These are phyloP conservation scores for Fusarium camptoceras DNA, from an alignment of 2,329 filamentous ascomycete genomes.

Conservation along the genomic window DNA sequence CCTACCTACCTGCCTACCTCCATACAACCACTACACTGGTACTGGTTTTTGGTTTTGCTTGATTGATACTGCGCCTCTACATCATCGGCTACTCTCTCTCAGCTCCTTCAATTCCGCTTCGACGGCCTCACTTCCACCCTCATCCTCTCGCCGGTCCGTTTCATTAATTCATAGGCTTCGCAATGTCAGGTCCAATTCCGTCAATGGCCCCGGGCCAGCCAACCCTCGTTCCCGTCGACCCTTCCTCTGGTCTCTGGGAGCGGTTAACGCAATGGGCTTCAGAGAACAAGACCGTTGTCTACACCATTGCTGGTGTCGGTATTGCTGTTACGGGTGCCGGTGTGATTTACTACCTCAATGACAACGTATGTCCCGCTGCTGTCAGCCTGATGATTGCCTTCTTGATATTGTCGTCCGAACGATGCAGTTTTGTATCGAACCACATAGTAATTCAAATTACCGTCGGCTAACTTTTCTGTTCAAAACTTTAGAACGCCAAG, in stretches of 20 bases:
- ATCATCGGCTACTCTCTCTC: slow-evolving; percentile 50
- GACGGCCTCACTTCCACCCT: slow-evolving; percentile 45
- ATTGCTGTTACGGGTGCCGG: slow-evolving; percentile 92
- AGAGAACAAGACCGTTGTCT: slow-evolving; percentile 95
- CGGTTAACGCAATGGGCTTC: slow-evolving; percentile 91
- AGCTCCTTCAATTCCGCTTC: slow-evolving; percentile 43
- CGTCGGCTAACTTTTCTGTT: slow-evolving; percentile 27
- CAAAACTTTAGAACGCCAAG: slow-evolving; percentile 56
- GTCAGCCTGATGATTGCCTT: slow-evolving; percentile 9
- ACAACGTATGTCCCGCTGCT: slow-evolving; percentile 59
- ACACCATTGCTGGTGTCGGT: slow-evolving; percentile 94
- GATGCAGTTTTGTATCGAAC: slow-evolving; percentile 33
- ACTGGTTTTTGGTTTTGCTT: slow-evolving; percentile 7
- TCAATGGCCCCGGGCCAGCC: slow-evolving; percentile 61
- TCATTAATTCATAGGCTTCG: slow-evolving; percentile 43
- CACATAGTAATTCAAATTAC: slow-evolving; percentile 20
- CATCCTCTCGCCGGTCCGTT: slow-evolving; percentile 35
- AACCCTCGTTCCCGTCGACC: slow-evolving; percentile 62
- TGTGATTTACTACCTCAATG: slow-evolving; percentile 87
- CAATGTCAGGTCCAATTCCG: slow-evolving; percentile 61
- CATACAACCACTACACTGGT: slow-evolving; percentile 6
- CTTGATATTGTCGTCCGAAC: slow-evolving; percentile 10
- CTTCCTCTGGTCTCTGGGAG: slow-evolving; percentile 83
- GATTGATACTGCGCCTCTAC: slow-evolving; percentile 48
- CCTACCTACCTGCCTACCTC: slow-evolving; percentile 26